phyloP scores from a whole-genome alignment of 768 basidiomycete genomes.

The Kwoniella sp. region DNA sequence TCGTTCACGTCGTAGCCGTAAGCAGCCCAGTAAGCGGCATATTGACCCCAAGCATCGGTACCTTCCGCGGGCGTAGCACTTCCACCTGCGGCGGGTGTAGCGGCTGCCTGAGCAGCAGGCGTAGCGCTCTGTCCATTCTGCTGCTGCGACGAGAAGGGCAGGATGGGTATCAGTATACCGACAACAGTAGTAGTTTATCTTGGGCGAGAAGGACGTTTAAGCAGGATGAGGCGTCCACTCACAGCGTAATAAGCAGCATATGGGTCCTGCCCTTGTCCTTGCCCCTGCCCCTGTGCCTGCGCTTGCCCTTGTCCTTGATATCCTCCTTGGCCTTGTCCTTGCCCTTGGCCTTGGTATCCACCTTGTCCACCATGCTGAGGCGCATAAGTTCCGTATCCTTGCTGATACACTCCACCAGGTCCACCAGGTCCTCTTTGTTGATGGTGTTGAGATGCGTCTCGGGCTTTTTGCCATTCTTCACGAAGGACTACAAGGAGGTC shows the following conservation, averaged over 20 bases:
- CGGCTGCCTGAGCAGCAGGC: conserved; percentile 21
- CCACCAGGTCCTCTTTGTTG: conserved; percentile 26
- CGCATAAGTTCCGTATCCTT: conserved; percentile 38
- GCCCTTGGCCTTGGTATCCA: not conserved
- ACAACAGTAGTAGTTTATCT: no score
- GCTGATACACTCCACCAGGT: conserved; percentile 42
- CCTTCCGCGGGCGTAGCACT: conserved; percentile 38
- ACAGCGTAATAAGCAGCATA: conserved; percentile 51
- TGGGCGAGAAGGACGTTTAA: not conserved
- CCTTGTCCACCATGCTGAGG: conserved; percentile 10
- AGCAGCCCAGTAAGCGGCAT: conserved; percentile 54
- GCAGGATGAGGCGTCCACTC: conserved; percentile 1
- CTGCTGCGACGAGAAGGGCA: conserved; percentile 9
- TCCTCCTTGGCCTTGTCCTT: conserved; percentile 8
- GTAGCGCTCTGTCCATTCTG: conserved; percentile 34
- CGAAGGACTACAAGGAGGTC: conserved; percentile 87
- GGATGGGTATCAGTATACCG: no score
- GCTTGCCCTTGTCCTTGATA: conserved; percentile 7
- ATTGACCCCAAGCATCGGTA: conserved; percentile 47
- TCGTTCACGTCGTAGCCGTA: conserved; percentile 56
- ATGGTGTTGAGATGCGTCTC: conserved; percentile 26
- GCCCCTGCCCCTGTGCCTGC: conserved; percentile 4
- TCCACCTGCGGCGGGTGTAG: conserved; percentile 32
- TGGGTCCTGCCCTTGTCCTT: conserved; percentile 29
- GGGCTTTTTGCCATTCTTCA: conserved; percentile 82